These are phyloP conservation scores for Exutisphaerella laricina DNA, from an alignment of 2,329 filamentous ascomycete genomes.

Conservation along the genomic window DNA sequence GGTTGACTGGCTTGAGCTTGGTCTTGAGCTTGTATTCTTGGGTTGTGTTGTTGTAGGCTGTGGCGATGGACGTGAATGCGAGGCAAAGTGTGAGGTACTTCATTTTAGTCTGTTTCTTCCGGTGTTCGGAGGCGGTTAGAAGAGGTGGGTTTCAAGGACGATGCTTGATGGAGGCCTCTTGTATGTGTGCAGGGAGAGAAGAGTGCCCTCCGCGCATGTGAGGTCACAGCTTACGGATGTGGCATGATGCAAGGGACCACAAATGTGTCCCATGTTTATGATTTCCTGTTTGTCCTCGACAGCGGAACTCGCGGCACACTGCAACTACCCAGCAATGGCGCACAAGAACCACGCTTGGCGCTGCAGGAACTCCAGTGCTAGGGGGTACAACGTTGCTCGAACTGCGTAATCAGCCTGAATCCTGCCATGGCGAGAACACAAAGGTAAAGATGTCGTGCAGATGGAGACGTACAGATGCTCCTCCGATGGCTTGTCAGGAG, in stretches of 20 bases:
- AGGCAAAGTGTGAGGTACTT: conserved; percentile 15
- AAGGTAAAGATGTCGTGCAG: no score
- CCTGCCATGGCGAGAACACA: no score
- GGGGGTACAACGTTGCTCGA: no score
- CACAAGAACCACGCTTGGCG: background rate
- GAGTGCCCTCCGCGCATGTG: background rate
- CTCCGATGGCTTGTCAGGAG: no score
- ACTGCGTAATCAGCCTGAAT: no score
- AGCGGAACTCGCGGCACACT: background rate
- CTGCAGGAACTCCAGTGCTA: no score
- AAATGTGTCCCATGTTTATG: background rate
- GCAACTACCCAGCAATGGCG: background rate
- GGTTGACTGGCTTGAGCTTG: conserved; percentile 22
- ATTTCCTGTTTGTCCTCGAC: background rate
- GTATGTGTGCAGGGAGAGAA: background rate
- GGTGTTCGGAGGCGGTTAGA: background rate
- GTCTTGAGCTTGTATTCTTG: conserved; percentile 29
- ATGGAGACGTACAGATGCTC: no score
- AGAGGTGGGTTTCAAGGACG: background rate
- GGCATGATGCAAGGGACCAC: conserved; percentile 1
- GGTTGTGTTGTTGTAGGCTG: conserved; percentile 25
- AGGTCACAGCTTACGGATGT: background rate
- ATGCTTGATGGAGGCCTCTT: background rate
- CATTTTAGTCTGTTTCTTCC: no score
- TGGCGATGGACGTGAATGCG: conserved; percentile 15